Percentiles rank a stretch among this genome's conserved stretches.
Evolutionary conservation across 768 basidiomycete genomes (phyloP).

Genomic region (Boletus speciosus): DNA sequence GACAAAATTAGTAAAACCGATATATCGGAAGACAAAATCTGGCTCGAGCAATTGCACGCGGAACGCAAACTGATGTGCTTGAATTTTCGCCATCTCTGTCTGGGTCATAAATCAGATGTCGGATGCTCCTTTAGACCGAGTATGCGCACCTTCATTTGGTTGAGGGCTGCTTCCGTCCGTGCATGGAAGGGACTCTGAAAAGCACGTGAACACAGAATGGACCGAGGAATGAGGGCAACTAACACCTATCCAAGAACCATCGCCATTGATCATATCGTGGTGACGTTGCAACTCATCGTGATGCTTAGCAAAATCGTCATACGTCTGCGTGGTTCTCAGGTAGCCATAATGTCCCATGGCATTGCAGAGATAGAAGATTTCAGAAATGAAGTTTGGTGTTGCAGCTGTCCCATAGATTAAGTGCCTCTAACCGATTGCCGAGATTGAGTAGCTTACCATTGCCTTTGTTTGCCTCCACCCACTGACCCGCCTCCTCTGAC

Average conservation of each 20-base stretch:
- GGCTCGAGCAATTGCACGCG: conserved; percentile 86
- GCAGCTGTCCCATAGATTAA: conserved; percentile 39
- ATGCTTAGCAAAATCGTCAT: conserved; percentile 71
- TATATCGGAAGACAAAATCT: conserved; percentile 71
- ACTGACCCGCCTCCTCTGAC: conserved; percentile 76
- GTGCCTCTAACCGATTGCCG: background rate
- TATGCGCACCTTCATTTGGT: conserved; percentile 63
- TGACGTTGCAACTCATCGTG: conserved; percentile 74
- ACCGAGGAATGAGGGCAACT: conserved; percentile 23
- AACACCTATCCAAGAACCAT: conserved; percentile 82
- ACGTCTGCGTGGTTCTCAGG: conserved; percentile 73
- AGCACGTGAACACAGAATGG: background rate
- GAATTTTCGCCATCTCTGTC: conserved; percentile 67
- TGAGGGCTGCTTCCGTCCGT: conserved; percentile 74
- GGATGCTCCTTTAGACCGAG: background rate
- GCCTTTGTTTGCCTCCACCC: conserved; percentile 54
- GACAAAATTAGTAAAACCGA: conserved; percentile 84
- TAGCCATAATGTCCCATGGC: conserved; percentile 90
- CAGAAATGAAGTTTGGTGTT: conserved; percentile 88
- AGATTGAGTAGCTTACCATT: conserved; percentile 35
- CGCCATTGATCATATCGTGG: conserved; percentile 69
- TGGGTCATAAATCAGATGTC: conserved; percentile 26
- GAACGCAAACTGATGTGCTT: conserved; percentile 72
- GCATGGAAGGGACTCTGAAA: conserved; percentile 65
- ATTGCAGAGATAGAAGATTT: conserved; percentile 86